Evolutionary conservation across 2,329 filamentous ascomycete genomes (phyloP).

Genomic region (Phyllosticta paracitricarpa): DNA sequence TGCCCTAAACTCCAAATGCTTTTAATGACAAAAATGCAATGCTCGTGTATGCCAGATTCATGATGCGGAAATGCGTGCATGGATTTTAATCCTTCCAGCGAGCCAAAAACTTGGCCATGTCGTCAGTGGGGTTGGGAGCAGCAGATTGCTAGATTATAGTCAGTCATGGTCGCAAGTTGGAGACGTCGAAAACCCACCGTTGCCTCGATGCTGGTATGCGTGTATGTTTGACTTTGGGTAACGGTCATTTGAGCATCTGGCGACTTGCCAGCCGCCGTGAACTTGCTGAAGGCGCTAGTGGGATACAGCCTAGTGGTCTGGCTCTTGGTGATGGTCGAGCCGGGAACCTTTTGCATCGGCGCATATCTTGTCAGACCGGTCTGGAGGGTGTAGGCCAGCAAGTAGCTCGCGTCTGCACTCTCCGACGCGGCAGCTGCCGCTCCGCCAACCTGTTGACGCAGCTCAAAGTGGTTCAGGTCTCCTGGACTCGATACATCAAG

Average conservation of each 20-base stretch:
- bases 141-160: conserved; percentile 26
- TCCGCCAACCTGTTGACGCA: conserved; percentile 12
- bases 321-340: conserved; percentile 48
- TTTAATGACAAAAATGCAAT: not conserved
- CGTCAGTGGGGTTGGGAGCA: conserved; percentile 39
- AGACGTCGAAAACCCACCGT: conserved; percentile 38
- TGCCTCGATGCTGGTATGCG: conserved; percentile 44
- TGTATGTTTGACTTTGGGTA: conserved; percentile 42
- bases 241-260: conserved; percentile 40
- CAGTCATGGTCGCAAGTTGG: not conserved
- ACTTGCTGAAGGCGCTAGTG: conserved; percentile 45
- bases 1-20: not conserved
- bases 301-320: conserved; percentile 42
- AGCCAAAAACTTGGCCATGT: conserved; percentile 48
- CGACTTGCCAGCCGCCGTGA: conserved; percentile 23
- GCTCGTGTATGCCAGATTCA: not conserved
- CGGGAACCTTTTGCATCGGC: conserved; percentile 50
- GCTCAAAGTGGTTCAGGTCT: not conserved
- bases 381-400: conserved; percentile 46
- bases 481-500: not conserved
- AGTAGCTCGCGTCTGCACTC: conserved; percentile 22
- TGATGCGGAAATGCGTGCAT: not conserved
- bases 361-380: conserved; percentile 50
- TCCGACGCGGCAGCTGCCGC: conserved; percentile 17
- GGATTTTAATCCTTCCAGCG: conserved; percentile 47